A percentile compares a stretch with the other conserved stretches of the same genome.
phyloP scores from a whole-genome alignment of 2,329 filamentous ascomycete genomes.

The Fusarium anthophilum region DNA sequence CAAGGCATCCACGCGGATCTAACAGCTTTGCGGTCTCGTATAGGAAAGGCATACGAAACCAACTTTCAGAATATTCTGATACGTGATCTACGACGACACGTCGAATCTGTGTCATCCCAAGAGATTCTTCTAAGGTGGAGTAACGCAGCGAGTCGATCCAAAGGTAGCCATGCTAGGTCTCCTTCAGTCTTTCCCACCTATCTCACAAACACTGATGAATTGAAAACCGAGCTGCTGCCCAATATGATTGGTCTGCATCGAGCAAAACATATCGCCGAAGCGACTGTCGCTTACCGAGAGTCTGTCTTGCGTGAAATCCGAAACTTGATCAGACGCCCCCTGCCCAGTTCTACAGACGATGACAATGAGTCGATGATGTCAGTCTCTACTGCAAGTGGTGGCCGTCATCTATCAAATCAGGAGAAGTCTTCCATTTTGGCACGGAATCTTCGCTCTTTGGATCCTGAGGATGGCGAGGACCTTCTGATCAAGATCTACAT shows the following conservation, averaged over 20 bases:
- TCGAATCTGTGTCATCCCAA: slow-evolving; percentile 73
- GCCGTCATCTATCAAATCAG: slow-evolving; percentile 76
- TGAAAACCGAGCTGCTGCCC: slow-evolving; percentile 75
- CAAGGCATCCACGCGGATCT: slow-evolving; percentile 84
- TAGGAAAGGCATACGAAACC: slow-evolving; percentile 86
- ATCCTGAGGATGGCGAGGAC: slow-evolving; percentile 84
- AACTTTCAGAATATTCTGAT: slow-evolving; percentile 83
- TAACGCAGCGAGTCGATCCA: slow-evolving; percentile 75
- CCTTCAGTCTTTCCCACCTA: slow-evolving; percentile 81
- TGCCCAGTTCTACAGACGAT: slow-evolving; percentile 94
- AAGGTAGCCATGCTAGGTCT: slow-evolving; percentile 72
- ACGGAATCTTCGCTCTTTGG: slow-evolving; percentile 85
- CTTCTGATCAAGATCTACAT: slow-evolving; percentile 86
- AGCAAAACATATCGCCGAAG: slow-evolving; percentile 80
- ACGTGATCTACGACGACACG: slow-evolving; percentile 81
- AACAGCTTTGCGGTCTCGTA: slow-evolving; percentile 76
- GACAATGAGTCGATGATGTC: slow-evolving; percentile 92
- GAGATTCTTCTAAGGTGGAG: slow-evolving; percentile 89
- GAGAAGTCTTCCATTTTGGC: slow-evolving; percentile 91
- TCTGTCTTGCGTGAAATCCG: slow-evolving; percentile 87
- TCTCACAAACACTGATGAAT: slow-evolving; percentile 73
- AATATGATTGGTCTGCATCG: slow-evolving; percentile 83
- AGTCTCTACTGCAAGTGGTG: slow-evolving; percentile 77
- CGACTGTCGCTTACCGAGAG: slow-evolving; percentile 86
- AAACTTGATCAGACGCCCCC: slow-evolving; percentile 80